Base-by-base conservation (phyloP, 495 filamentous ascomycete species). In the Xylaria acuta region DNA sequence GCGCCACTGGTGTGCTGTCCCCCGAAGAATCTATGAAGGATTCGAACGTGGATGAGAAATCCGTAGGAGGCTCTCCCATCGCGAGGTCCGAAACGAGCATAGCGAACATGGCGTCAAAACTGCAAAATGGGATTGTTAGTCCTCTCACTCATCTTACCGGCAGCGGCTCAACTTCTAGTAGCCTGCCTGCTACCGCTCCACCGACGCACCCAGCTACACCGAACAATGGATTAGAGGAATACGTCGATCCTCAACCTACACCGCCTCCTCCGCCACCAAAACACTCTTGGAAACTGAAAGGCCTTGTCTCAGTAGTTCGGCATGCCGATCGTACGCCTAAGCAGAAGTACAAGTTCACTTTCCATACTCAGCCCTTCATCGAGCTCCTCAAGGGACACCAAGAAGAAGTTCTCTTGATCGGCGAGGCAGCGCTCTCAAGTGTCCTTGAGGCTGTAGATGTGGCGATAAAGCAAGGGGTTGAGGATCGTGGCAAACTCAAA, bases 321-420 rank as follows among this genome's bases (percentile, higher is more conserved):
- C 96, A 99, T 79, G 96, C 97, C 3, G 96, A 99, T 82, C 91
- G 96, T 49, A 99, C 96, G 14, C 96, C 96, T 7, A 99, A 99
- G 80, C 96, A 99, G 75, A 99, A 99, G 77, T 97, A 97, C 84
- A 99, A 99, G 77, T 98, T 98, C 78, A 99, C 96, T 0, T 99
- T 99, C 76, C 97, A 98, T 80, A 97, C 92, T 9, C 92, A 94
- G 73, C 97, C 97, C 6, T 99, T 99, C 77, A 93, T 98, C 60
- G 93, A 97, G 70, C 86, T 99, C 7, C 86, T 99, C 53, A 95
- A 92, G 78, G 96, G 96, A 0, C 95, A 99, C 77, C 92, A 95
- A 75, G 95, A 98, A 83, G 96, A 99, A 75, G 95, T 99, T 11
- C 88, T 99, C 11, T 90, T 99, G 18, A 94, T 97, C 74, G 94